Evolutionary conservation across 2,329 filamentous ascomycete genomes (phyloP), one percentile per base, ranked within the genome.

Genomic region (Curvularia hawaiiensis): DNA sequence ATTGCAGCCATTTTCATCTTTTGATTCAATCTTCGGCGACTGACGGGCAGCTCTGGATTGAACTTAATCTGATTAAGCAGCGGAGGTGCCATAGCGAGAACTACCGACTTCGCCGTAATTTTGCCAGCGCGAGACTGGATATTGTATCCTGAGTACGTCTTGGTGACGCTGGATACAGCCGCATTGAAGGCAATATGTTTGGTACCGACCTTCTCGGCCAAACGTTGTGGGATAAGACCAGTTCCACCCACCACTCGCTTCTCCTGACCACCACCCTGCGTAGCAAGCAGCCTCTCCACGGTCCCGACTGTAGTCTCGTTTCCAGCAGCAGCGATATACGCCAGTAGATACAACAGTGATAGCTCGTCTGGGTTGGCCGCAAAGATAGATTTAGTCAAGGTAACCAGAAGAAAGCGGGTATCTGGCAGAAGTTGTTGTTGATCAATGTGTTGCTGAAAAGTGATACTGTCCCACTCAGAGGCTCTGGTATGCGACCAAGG

Each of bases 71-170:
- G 75, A 33, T 77, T 75, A 22, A 80, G 74, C 0, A 80, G 70
- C 0, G 83, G 79, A 2, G 77, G 79, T 0, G 84, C 81, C 0
- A 85, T 69, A 0, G 83, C 79, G 0, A 79, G 65, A 49, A 87
- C 80, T 16, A 84, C 78, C 38, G 79, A 80, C 14, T 75, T 74
- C 3, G 78, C 79, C 6, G 63, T 57, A 51, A 78, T 74, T 0
- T 65, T 67, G 2, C 65, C 64, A 1, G 53, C 56, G 2, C 52
- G 58, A 8, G 72, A 66, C 4, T 44, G 12, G 26, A 67, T 53
- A 18, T 45, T 45, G 33, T 68, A 69, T 5, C 53, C 57, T 5
- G 31, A 43, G 8, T 47, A 12, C 30, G 54, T 59, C 44, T 58
- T 64, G n/a, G 26, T 62, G 39, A 70, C 53, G 16, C 52, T 54